These are phyloP conservation scores for Pelargonium nanum DNA, from an alignment of 345 rosid genomes.

Conservation along the genomic window DNA sequence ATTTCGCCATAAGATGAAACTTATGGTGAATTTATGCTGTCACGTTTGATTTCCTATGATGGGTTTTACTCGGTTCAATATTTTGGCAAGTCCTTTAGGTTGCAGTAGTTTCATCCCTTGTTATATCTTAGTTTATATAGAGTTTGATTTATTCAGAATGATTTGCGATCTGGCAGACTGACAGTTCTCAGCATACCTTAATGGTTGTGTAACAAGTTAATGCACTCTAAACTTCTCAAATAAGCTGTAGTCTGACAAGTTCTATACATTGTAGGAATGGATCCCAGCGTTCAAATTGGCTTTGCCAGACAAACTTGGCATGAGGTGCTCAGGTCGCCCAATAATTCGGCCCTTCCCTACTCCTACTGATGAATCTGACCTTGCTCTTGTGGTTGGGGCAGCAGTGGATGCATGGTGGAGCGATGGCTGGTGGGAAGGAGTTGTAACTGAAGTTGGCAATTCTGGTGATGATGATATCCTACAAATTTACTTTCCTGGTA, in stretches of 20 bases:
- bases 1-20: too few relatives aligned
- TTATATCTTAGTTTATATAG: too few relatives aligned
- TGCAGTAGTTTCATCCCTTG: too few relatives aligned
- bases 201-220: background rate
- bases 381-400: slow-evolving; percentile 36
- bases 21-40: too few relatives aligned
- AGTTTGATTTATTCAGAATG: too few relatives aligned
- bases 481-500: slow-evolving; percentile 73
- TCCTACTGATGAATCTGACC: slow-evolving; percentile 21
- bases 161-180: too few relatives aligned
- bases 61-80: too few relatives aligned
- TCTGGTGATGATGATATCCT: slow-evolving; percentile 29
- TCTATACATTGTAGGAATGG: slow-evolving; percentile 58
- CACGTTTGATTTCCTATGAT: too few relatives aligned
- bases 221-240: background rate
- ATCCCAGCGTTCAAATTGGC: slow-evolving; percentile 63
- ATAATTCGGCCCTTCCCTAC: slow-evolving; percentile 65
- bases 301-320: slow-evolving; percentile 68
- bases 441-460: slow-evolving; percentile 36
- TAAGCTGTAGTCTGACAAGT: slow-evolving; percentile 1
- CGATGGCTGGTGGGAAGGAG: slow-evolving; percentile 99
- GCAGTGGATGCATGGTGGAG: slow-evolving; percentile 99
- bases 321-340: slow-evolving; percentile 60
- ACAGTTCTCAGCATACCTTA: too few relatives aligned
- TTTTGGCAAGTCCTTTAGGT: too few relatives aligned